phyloP scores from a whole-genome alignment of 108 stramenopile species.

The Nannochloropsis oceanica region DNA sequence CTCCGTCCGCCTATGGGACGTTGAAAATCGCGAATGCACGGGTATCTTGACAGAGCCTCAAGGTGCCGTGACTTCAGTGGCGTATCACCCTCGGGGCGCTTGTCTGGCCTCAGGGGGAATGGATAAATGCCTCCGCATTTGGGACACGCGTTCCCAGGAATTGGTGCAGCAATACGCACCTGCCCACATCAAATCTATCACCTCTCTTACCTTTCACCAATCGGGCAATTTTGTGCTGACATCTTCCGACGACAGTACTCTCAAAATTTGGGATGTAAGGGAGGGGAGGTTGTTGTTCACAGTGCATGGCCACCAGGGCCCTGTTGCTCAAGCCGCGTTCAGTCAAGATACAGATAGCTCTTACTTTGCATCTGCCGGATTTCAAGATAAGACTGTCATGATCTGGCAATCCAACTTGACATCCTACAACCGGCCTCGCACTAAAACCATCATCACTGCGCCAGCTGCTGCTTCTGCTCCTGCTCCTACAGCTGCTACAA shows the following conservation, averaged over 20 bases:
- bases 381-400: conserved; percentile 39
- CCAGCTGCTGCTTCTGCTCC: not conserved
- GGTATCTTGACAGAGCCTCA: conserved; percentile 32
- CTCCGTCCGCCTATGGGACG: conserved; percentile 42
- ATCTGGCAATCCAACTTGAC: conserved; percentile 32
- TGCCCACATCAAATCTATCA: conserved; percentile 32
- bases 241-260: conserved; percentile 34
- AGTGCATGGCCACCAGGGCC: conserved; percentile 42
- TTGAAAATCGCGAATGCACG: not conserved
- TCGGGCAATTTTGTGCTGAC: conserved; percentile 43
- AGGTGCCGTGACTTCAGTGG: conserved; percentile 11
- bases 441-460: not conserved
- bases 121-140: conserved; percentile 29
- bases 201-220: conserved; percentile 28
- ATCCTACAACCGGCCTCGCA: not conserved
- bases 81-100: conserved; percentile 29
- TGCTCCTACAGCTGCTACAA: not conserved
- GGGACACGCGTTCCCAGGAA: conserved; percentile 37
- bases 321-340: conserved; percentile 21
- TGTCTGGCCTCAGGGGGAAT: conserved; percentile 28
- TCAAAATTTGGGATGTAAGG: conserved; percentile 50
- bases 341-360: conserved; percentile 12
- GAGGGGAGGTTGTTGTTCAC: conserved; percentile 50
- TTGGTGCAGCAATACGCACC: conserved; percentile 49
- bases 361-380: conserved; percentile 38